Evolutionary conservation across 2,329 filamentous ascomycete genomes (phyloP), one percentile per base, ranked within the genome.

Genomic region (Fusarium sp.): DNA sequence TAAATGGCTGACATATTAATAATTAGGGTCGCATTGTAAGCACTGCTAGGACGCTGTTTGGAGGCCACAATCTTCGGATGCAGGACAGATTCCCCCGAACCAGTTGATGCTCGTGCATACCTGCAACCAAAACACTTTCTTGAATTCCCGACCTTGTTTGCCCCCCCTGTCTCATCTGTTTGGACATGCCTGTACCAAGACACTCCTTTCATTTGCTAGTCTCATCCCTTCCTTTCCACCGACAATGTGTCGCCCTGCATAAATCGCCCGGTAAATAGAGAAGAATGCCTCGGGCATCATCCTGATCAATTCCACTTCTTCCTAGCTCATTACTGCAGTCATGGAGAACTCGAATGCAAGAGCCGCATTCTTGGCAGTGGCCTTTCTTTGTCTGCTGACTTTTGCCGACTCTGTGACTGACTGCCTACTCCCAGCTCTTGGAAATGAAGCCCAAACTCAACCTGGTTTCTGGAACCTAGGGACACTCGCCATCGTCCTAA

Each of bases 221-320:
- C 25, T 25, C 25, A 25, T 25, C 7, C 25, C 25, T 6, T 25
- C 14, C 31, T 25, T 18, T 0, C 0, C 4, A 9, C 45, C 20
- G 21, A 47, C 23, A 1, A 3, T 4, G n/a, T n/a, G n/a, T n/a
- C 3, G 6, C 1, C 21, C 9, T 3, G 10, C 5, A 3, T 25
- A 3, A 25, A 25, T 17, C n/a, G 33, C 47, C 33, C 14, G 23
- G n/a, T 20, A 20, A 27, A 29, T 29, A 40, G 31, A 33, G 14
- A 14, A 49, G 23, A 8, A 40, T 40, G 23, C 46, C 46, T 40
- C 8, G n/a, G 13, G 31, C 31, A 7, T 13, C 7, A 15, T 17
- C 31, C 8, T 15, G 5, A 27, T 49, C n/a, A 27, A 27, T 27
- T 27, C 14, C 23, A 5, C 23, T 6, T 40, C 47, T 29, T 17